phyloP scores from a whole-genome alignment of 768 basidiomycete genomes.

The Leccinum subgranulosum region DNA sequence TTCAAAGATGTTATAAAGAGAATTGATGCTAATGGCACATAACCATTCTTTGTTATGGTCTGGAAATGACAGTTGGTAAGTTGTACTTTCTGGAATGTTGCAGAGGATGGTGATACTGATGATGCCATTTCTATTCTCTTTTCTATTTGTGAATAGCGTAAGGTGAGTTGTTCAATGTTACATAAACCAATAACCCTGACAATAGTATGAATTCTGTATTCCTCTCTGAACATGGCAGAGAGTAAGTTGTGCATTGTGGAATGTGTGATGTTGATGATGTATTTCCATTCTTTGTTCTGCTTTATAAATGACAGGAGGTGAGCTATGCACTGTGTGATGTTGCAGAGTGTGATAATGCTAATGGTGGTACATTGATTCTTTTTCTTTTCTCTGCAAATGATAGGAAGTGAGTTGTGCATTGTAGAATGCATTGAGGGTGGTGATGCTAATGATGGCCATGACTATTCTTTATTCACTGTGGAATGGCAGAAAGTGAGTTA shows the following conservation, averaged over 20 bases:
- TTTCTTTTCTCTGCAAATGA: too few relatives aligned
- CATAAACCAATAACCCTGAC: too few relatives aligned
- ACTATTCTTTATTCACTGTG: neutral
- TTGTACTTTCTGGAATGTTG: neutral
- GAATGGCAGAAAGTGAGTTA: neutral
- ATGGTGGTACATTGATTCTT: neutral
- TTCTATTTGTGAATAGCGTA: too few relatives aligned
- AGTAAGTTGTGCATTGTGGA: too few relatives aligned
- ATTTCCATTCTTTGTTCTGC: too few relatives aligned
- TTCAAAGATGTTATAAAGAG: neutral
- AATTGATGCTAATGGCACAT: neutral
- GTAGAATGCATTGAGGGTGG: neutral
- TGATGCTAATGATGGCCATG: neutral
- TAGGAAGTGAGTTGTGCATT: neutral
- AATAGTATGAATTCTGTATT: too few relatives aligned
- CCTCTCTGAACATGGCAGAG: too few relatives aligned
- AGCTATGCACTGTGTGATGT: neutral
- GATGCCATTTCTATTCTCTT: too few relatives aligned
- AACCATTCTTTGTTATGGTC: neutral
- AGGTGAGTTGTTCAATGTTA: too few relatives aligned
- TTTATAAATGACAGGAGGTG: too few relatives aligned
- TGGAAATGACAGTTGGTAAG: neutral
- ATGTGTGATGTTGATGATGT: too few relatives aligned
- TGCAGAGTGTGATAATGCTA: neutral
- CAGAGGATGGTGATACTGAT: too few relatives aligned